phyloP scores from a whole-genome alignment of 2,329 filamentous ascomycete genomes.

The Scortechinia acanthostroma region DNA sequence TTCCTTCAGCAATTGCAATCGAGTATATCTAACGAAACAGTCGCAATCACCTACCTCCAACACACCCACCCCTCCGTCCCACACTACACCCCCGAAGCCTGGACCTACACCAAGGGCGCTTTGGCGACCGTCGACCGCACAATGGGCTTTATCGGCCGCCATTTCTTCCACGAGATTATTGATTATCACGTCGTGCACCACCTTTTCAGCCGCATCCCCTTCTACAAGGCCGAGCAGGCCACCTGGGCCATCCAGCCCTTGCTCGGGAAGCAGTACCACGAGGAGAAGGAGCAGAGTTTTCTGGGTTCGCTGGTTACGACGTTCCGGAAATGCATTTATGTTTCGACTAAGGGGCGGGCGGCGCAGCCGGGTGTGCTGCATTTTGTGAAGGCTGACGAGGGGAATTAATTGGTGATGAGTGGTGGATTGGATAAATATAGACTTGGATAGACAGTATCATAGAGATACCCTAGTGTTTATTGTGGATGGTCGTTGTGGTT shows the following conservation, averaged over 20 bases:
- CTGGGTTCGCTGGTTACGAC: conserved; percentile 7
- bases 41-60: conserved; percentile 71
- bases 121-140: conserved; percentile 57
- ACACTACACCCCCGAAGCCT: conserved; percentile 49
- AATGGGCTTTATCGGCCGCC: conserved; percentile 56
- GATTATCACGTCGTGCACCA: conserved; percentile 60
- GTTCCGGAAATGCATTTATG: neutral
- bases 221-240: conserved; percentile 53
- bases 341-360: neutral
- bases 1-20: neutral
- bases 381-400: neutral
- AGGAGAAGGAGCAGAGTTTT: conserved; percentile 21
- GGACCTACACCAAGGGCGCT: conserved; percentile 57
- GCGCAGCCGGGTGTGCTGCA: too few relatives aligned
- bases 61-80: conserved; percentile 56
- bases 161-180: conserved; percentile 62
- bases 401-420: too few relatives aligned
- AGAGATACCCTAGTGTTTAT: too few relatives aligned
- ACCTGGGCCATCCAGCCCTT: conserved; percentile 45
- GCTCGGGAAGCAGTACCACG: conserved; percentile 44
- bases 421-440: conserved; percentile 27
- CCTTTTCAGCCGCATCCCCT: conserved; percentile 51
- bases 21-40: conserved; percentile 20
- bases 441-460: too few relatives aligned
- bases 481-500: too few relatives aligned